Evolutionary conservation across 768 basidiomycete species (phyloP).

Genomic region (Hypsizygus marmoreus): DNA sequence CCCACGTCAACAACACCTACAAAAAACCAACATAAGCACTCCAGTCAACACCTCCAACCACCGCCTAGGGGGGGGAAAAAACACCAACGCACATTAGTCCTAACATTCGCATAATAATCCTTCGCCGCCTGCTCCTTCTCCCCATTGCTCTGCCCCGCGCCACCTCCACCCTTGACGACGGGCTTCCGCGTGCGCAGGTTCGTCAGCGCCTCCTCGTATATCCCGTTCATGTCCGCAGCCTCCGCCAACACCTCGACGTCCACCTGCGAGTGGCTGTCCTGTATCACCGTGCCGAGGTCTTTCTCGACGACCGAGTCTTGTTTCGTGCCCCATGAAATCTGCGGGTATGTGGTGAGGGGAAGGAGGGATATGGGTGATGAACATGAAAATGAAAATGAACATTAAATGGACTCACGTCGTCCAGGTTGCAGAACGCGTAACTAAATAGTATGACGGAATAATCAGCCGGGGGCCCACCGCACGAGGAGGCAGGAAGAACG

Average conservation of each 20-base stretch:
- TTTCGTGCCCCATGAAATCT: conserved; percentile 98
- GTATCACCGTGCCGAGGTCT: conserved; percentile 83
- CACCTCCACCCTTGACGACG: conserved; percentile 28
- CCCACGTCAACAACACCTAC: conserved; percentile 77
- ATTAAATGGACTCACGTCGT: conserved; percentile 59
- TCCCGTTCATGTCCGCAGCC: conserved; percentile 77
- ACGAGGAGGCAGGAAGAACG: conserved; percentile 14
- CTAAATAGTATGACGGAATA: conserved; percentile 35
- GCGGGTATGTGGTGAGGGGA: neutral
- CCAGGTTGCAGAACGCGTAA: conserved; percentile 84
- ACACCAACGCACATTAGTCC: conserved; percentile 64
- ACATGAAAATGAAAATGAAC: conserved; percentile 14
- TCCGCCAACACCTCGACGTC: conserved; percentile 86
- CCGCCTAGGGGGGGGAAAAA: neutral
- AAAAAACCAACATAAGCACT: neutral
- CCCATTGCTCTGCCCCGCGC: conserved; percentile 38
- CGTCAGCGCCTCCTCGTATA: conserved; percentile 81
- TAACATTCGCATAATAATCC: conserved; percentile 86
- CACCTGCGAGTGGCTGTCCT: conserved; percentile 79
- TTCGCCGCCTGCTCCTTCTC: conserved; percentile 76
- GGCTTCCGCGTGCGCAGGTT: conserved; percentile 63
- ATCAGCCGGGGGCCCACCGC: too few relatives aligned
- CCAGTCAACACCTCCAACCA: too few relatives aligned
- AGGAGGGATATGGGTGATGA: neutral
- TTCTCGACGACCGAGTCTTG: conserved; percentile 72